Evolutionary conservation across 2,329 filamentous ascomycete genomes (phyloP), one percentile per base, ranked within the genome.

Genomic region (Pseudonectria buxi): DNA sequence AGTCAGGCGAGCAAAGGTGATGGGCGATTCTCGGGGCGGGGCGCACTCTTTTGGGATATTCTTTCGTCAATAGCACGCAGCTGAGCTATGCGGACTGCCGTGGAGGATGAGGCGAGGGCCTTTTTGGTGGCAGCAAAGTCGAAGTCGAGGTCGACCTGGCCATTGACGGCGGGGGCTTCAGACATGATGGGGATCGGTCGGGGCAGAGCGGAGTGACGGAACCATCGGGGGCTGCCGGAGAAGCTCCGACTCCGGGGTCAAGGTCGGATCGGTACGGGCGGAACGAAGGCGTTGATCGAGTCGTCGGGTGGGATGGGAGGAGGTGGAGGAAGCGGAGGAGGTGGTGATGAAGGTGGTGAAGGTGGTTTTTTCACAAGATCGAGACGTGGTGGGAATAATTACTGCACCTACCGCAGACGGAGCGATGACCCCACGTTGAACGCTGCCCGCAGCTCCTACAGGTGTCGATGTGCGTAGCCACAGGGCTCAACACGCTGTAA

Each of bases 21-120:
- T 28, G 24, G 39, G 28, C 27, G 18, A 22, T 22, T 5, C 9
- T 22, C 30, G 33, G 32, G 36, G 28, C 27, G 33, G n/a, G 22
- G 49, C 60, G 50, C 61, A 82, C 78, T 64, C 56, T 74, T 68
- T 33, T 70, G 67, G 37, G 57, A 59, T 41, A 83, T 59, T 46
- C 66, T 69, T 41, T 81, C 78, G 45, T 78, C 70, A 29, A 84
- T 61, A 26, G 53, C 50, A 40, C 69, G 70, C 41, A 84, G 59
- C 49, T 72, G 69, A 34, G 68, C 55, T 45, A 75, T 72, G 31
- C 81, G 72, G 14, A 60, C 50, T 24, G 64, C 61, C 11, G 78
- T 82, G 7, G 80, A 83, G 30, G 81, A 81, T 28, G 78, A 80
- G 33, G 68, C 65, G 41, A 83, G 60, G 33, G 69, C 72, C 32